Percentiles rank a stretch among this genome's conserved stretches.
phyloP scores from a whole-genome alignment of 768 basidiomycete genomes.

The Amanita rubescens region DNA sequence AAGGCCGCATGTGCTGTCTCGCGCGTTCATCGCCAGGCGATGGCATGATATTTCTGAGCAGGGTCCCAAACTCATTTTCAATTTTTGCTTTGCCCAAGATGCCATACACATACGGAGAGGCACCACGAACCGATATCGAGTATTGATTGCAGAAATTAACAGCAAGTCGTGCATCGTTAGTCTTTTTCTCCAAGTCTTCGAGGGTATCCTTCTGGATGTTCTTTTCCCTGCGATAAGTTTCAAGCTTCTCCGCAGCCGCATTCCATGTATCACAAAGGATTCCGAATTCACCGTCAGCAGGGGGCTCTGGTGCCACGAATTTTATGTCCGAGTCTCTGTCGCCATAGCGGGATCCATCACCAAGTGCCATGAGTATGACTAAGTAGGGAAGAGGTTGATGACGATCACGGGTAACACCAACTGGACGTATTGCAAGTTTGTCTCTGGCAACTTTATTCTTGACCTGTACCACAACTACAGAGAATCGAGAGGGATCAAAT shows the following conservation, averaged over 20 bases:
- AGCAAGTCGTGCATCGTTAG: no score
- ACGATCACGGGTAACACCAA: constrained; percentile 1
- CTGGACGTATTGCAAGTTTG: constrained; percentile 1
- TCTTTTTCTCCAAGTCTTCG: no score
- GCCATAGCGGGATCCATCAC: background rate
- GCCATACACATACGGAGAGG: background rate
- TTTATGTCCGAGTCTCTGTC: constrained; percentile 1
- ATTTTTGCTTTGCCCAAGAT: background rate
- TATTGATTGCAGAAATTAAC: background rate
- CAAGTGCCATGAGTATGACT: constrained; percentile 8
- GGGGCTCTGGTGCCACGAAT: background rate
- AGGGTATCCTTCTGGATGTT: background rate
- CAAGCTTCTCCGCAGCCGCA: background rate
- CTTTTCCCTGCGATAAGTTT: background rate
- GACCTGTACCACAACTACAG: constrained; percentile 4
- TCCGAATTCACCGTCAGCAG: background rate
- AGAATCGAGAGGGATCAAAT: constrained; percentile 11
- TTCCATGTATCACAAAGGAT: background rate
- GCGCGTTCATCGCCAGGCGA: background rate
- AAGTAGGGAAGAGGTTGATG: constrained; percentile 3
- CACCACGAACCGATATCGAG: background rate
- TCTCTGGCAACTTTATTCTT: constrained; percentile 6
- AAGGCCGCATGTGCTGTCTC: no score
- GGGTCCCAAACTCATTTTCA: background rate
- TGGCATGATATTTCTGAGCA: background rate